phyloP scores from a whole-genome alignment of 805 yeast species.

The Sungouiella thailandica region DNA sequence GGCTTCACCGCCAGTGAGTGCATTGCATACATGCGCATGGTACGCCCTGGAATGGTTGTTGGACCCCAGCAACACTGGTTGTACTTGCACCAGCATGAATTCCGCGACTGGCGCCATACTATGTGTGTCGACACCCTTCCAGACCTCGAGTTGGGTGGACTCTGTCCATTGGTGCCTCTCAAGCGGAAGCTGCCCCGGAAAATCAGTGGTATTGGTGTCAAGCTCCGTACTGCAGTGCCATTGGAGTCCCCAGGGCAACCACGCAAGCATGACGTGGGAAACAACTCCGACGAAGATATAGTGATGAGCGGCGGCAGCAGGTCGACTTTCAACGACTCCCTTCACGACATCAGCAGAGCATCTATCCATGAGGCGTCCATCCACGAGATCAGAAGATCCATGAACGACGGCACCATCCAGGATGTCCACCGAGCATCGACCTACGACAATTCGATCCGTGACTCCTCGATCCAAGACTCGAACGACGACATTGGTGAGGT shows the following conservation, averaged over 20 bases:
- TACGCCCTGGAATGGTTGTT: conserved; percentile 99
- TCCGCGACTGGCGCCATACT: conserved; percentile 93
- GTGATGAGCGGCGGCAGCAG: too few species aligned
- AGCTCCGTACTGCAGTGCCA: conserved; percentile 77
- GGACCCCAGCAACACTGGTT: conserved; percentile 99
- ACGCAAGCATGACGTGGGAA: conserved; percentile 53
- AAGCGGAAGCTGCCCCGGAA: conserved; percentile 37
- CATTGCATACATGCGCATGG: conserved; percentile 92
- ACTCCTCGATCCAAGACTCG: conserved; percentile 20
- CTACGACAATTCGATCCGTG: too few species aligned
- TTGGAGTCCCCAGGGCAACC: conserved; percentile 97
- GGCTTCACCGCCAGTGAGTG: conserved; percentile 97
- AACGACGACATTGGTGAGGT: conserved; percentile 7
- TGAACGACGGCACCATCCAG: conserved; percentile 6
- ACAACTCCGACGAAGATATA: conserved; percentile 43
- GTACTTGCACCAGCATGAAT: conserved; percentile 91
- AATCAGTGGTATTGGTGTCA: conserved; percentile 61
- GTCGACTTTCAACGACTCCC: too few species aligned
- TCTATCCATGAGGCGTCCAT: conserved; percentile 5
- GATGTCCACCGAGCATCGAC: too few species aligned
- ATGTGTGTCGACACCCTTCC: conserved; percentile 73
- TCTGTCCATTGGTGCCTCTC: conserved; percentile 55
- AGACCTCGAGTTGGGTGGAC: conserved; percentile 62
- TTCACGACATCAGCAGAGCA: too few species aligned
- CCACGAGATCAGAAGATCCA: too few species aligned